These are phyloP conservation scores for Dipteronia dyeriana DNA, from an alignment of 345 rosid species.

Conservation along the genomic window DNA sequence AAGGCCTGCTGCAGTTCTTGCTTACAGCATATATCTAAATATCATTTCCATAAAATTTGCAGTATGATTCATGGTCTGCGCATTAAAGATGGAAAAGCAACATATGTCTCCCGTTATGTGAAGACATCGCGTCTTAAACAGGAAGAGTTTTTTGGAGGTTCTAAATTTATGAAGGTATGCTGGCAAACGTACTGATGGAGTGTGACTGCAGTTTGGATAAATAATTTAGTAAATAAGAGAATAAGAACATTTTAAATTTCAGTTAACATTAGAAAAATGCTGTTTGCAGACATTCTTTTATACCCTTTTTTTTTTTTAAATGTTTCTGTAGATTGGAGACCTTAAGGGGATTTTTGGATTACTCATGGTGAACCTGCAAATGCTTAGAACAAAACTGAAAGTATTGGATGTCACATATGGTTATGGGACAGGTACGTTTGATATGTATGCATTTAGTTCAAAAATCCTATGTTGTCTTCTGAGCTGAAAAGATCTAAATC, in stretches of 20 bases:
- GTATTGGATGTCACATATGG: slow-evolving; percentile 83
- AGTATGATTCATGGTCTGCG: slow-evolving; percentile 96
- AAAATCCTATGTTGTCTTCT: neutral
- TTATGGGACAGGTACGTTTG: slow-evolving; percentile 69
- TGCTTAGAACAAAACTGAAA: slow-evolving; percentile 73
- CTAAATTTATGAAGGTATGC: slow-evolving; percentile 87
- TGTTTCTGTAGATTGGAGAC: slow-evolving; percentile 73
- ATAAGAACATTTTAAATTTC: neutral
- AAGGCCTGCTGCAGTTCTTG: neutral
- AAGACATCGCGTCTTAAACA: slow-evolving; percentile 86
- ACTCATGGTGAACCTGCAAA: slow-evolving; percentile 74
- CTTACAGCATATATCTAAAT: neutral
- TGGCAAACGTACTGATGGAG: neutral
- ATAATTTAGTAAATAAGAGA: neutral
- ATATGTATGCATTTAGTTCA: slow-evolving; percentile 1
- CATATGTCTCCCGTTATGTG: slow-evolving; percentile 82
- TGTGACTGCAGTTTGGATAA: neutral
- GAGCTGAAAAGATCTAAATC: neutral
- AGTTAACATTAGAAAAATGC: neutral
- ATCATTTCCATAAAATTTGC: slow-evolving; percentile 16
- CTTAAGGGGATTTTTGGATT: slow-evolving; percentile 87
- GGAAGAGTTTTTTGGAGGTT: slow-evolving; percentile 80
- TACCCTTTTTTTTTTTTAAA: neutral
- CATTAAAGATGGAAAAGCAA: slow-evolving; percentile 85
- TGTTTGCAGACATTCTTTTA: neutral